Percentiles rank a stretch among this genome's conserved stretches.
Conservation (phyloP, 1,139 yeast species). For the Blastobotrys aristatus region DNA sequence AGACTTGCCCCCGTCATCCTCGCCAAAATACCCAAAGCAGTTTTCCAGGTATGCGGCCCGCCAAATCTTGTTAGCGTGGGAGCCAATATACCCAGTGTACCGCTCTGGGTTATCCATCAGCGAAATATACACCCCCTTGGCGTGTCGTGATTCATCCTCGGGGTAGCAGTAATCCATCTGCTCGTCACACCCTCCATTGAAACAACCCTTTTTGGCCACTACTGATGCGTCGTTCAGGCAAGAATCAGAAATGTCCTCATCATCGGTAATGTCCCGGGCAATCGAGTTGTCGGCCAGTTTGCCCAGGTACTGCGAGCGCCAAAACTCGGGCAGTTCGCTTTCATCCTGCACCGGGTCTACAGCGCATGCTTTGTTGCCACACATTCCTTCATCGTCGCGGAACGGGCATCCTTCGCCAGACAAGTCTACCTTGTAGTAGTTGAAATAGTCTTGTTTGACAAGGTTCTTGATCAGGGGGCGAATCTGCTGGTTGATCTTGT, state of each 20-base stretch:
- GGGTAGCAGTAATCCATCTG: constrained; percentile 51
- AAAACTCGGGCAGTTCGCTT: constrained; percentile 57
- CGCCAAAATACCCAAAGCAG: constrained; percentile 63
- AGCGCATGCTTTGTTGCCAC: constrained; percentile 92
- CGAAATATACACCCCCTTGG: constrained; percentile 72
- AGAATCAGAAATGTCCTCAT: constrained; percentile 12
- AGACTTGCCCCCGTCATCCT: constrained; percentile 15
- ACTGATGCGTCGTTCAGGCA: constrained; percentile 16
- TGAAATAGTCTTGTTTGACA: constrained; percentile 50
- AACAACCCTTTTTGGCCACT: constrained; percentile 6
- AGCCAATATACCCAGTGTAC: constrained; percentile 94
- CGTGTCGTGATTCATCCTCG: constrained; percentile 45
- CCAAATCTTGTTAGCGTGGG: constrained; percentile 92
- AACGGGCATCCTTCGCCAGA: constrained; percentile 80
- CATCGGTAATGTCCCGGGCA: constrained; percentile 25
- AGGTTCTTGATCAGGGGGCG: constrained; percentile 53
- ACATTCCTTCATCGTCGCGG: constrained; percentile 75
- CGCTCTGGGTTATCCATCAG: constrained; percentile 88
- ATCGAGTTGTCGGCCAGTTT: constrained; percentile 45
- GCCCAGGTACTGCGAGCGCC: constrained; percentile 74
- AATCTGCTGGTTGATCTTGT: constrained; percentile 45
- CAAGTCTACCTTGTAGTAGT: constrained; percentile 79
- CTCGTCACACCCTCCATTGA: constrained; percentile 13
- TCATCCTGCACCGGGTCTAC: constrained; percentile 66
- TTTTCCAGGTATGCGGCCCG: constrained; percentile 85